Base-by-base conservation (phyloP, 768 basidiomycete species). In the Leucosporidium yakuticum region DNA sequence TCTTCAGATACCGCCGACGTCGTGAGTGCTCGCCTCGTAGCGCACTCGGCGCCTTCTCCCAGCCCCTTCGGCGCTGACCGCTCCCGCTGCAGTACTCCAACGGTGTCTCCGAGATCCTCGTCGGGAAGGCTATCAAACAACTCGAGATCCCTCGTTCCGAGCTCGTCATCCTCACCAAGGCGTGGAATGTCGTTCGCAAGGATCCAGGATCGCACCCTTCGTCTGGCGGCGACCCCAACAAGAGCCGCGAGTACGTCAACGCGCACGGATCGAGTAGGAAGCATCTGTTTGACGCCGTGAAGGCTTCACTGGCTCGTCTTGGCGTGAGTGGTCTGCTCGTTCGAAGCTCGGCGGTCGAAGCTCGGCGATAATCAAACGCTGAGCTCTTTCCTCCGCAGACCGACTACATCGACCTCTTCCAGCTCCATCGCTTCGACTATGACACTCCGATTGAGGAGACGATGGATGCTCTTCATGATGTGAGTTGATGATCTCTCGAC, bases 81-180 rank as follows among this genome's bases (percentile, higher is more conserved):
- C 19, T 21, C 15, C 17, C 12, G 8, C 17, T 17, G 21, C 55
- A 54, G 25, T 89, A 88, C 74, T 86, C 85, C 1, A 85, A 87
- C 69, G 87, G 87, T 2, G 77, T 79, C 9, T 86, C 85, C 0
- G 89, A 90, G 75, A 74, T 83, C 55, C 82, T 89, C 61, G 80
- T 89, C 25, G 88, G 88, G 15, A 86, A 87, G 71, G 87, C 85
- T 4, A 85, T 91, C 79, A 87, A 87, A 73, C 74, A 84, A 68
- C 81, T 84, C 69, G 76, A 85, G 25, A 80, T 88, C 17, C 87
- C 88, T n/a, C 84, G 89, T 2, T 86, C 87, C 20, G 84, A 86
- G 70, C 85, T 90, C 55, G 88, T 91, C 23, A 83, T 91, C 21
- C 83, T 90, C 81, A 89, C 89, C 64, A 90, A 91, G 80, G 85